Evolutionary conservation across 148 eudicot genomes (phyloP).

Genomic region (Dianthus caryophyllus): DNA sequence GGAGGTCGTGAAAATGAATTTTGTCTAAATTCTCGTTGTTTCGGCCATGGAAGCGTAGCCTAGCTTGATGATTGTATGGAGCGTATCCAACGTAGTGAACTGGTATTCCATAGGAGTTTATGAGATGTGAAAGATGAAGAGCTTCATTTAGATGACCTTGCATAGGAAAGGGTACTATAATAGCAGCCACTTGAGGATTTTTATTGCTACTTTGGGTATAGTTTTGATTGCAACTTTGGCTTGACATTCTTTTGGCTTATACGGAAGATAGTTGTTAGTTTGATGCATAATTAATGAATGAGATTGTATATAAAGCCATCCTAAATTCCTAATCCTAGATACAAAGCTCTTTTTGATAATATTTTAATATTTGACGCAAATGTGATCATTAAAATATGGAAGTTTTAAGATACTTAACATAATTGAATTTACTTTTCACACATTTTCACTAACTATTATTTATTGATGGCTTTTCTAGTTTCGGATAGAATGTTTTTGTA

Average conservation of each 20-base stretch:
- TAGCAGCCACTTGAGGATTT: constrained; percentile 18
- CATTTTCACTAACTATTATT: no score
- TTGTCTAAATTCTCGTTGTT: constrained; percentile 16
- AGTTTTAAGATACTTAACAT: no score
- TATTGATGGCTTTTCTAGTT: no score
- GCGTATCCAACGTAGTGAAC: constrained; percentile 45
- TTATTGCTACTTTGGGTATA: constrained; percentile 35
- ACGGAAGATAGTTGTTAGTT: not conserved
- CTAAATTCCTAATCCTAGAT: no score
- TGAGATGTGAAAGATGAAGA: constrained; percentile 54
- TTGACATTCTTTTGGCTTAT: not conserved
- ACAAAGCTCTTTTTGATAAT: no score
- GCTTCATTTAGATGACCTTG: constrained; percentile 78
- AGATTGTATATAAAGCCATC: constrained; percentile 1
- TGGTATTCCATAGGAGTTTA: constrained; percentile 40
- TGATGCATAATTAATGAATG: not conserved
- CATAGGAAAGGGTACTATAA: constrained; percentile 58
- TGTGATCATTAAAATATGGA: no score
- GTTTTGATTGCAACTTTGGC: constrained; percentile 10
- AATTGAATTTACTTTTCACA: no score
- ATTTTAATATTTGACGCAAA: no score
- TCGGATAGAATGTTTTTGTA: no score
- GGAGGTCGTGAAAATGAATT: constrained; percentile 50
- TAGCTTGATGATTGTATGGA: constrained; percentile 46
- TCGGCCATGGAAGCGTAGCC: constrained; percentile 37